Evolutionary conservation across 225 moss, liverwort and hornwort genomes (phyloP).

Genomic region (Pseudoscleropodium purum): DNA sequence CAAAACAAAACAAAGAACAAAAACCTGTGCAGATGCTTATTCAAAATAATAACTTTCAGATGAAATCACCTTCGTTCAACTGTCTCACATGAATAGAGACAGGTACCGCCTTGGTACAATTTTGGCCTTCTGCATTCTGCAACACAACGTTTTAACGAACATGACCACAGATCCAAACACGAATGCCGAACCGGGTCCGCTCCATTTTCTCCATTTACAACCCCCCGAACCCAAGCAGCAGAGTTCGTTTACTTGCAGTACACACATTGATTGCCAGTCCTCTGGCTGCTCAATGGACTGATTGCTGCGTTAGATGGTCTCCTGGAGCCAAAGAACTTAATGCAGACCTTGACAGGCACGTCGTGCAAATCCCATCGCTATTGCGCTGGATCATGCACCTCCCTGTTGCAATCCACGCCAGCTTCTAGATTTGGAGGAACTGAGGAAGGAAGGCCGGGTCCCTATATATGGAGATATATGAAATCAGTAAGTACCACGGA

Average conservation of each 20-base stretch:
- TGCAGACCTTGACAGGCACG: background rate
- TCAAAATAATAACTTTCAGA: background rate
- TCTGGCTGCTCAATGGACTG: slow-evolving; percentile 1
- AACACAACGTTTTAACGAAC: background rate
- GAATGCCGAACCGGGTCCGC: background rate
- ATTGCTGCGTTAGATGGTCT: background rate
- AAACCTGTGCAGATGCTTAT: background rate
- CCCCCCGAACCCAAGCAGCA: background rate
- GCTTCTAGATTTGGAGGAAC: background rate
- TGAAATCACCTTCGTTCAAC: background rate
- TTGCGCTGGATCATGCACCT: background rate
- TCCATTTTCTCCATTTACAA: too few relatives aligned
- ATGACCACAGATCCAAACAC: background rate
- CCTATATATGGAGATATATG: background rate
- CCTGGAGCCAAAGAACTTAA: background rate
- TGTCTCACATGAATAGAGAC: background rate
- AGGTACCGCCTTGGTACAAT: background rate
- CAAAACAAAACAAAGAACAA: too few relatives aligned
- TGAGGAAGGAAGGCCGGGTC: too few relatives aligned
- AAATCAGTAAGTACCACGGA: background rate
- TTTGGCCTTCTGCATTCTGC: background rate
- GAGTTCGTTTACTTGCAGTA: background rate
- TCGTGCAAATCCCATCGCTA: slow-evolving; percentile 5
- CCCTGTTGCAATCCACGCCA: background rate
- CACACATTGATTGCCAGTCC: background rate